These are phyloP conservation scores for Aechmea fasciata DNA, from an alignment of 176 grass and related monocot species.

Conservation along the genomic window DNA sequence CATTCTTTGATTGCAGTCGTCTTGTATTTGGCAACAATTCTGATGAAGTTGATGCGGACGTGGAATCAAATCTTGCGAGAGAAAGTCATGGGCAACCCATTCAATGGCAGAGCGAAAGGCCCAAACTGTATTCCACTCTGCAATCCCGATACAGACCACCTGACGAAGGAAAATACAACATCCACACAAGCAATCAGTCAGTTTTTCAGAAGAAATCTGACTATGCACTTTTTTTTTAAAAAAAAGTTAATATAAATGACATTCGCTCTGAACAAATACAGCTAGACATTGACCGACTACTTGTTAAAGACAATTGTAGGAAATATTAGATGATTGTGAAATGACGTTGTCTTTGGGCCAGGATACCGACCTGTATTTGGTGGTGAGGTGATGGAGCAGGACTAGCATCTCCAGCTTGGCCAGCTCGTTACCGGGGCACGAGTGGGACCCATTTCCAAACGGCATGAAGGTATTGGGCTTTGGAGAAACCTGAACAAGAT, in stretches of 20 bases:
- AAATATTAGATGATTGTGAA: not conserved
- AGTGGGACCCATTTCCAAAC: constrained; percentile 94
- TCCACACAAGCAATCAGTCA: not conserved
- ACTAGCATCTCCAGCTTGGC: constrained; percentile 98
- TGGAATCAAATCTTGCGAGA: constrained; percentile 22
- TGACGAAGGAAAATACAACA: constrained; percentile 2
- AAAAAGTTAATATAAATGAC: too few species aligned
- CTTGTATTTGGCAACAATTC: too few species aligned
- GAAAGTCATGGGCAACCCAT: constrained; percentile 86
- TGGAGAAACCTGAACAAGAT: constrained; percentile 48
- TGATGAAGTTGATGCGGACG: too few species aligned
- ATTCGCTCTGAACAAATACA: too few species aligned
- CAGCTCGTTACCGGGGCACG: constrained; percentile 93
- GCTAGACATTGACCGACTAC: too few species aligned
- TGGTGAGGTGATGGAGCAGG: constrained; percentile 89
- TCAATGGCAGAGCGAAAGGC: constrained; percentile 70
- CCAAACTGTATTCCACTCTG: constrained; percentile 84
- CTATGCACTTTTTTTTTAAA: not conserved
- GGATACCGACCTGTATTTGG: constrained; percentile 38
- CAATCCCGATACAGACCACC: constrained; percentile 70
- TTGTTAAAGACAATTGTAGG: not conserved
- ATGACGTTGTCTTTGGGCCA: not conserved
- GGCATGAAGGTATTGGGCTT: constrained; percentile 98
- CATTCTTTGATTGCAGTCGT: too few species aligned
- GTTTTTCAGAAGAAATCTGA: not conserved